Base-by-base conservation (phyloP, 495 filamentous ascomycete species). In the Friedmanniomyces simplex region DNA sequence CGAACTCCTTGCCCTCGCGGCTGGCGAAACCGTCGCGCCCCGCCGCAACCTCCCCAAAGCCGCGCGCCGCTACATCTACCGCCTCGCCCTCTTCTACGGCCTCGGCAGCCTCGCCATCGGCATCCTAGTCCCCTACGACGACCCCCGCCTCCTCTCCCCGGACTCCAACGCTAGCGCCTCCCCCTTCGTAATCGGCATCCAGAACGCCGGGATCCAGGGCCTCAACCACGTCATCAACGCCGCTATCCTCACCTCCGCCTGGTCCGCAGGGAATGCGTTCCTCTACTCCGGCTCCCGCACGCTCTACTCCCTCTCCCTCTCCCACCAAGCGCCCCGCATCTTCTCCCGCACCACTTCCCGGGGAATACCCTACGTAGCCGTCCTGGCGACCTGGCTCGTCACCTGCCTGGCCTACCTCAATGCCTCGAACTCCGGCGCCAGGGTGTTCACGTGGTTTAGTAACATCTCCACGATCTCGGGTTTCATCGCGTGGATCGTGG, bases 51-150 rank as follows among this genome's bases (percentile, higher is more conserved):
- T 95, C 58, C 89, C 89, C 50, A 78, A 79, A 60, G 89, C 89
- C 4, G 84, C 83, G 4, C 83, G 84, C 37, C 81, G 88, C 53
- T 87, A 88, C 57, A 89, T 94, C 69, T 91, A 86, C 76, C 86
- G 89, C 52, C 86, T 96, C 66, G 68, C 84, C 50, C 79, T 94
- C 74, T 94, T 96, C 76, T 94, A 95, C 70, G 63, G 72, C 34
- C 54, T 82, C 24, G 79, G 72, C n/a, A 76, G 75, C 1, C 69
- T 84, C 20, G 74, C 74, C 1, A 81, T 82, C 60, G 81, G 81
- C 52, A 76, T 82, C 3, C 74, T 79, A 43, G 75, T 79, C n/a
- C 69, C 69, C 0, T 68, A 63, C 45, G 63, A 63, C 45, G 64
- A 69, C 54, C 14, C 57, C 20, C 37, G 20, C 7, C 57, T 71